Percentiles rank a stretch among this genome's conserved stretches.
Evolutionary conservation across 176 grass and related monocot genomes (phyloP).

Genomic region (Hordeum vulgare): MorexV3_pseudomolecules_assembly NC_058522.1:370310629-370311128

Average conservation of each 20-base stretch:
- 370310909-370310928: not conserved
- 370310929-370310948: not conserved
- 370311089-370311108: not conserved
- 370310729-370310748: not conserved
- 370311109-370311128: not conserved
- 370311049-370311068: slow-evolving; percentile 49
- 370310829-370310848: not conserved
- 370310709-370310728: not conserved
- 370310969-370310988: slow-evolving; percentile 49
- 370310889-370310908: not conserved
- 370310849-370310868: too few relatives aligned
- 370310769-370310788: not conserved
- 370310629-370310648: not conserved
- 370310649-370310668: not conserved
- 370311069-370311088: slow-evolving; percentile 36
- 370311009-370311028: slow-evolving; percentile 48
- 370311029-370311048: slow-evolving; percentile 41
- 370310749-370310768: not conserved
- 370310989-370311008: slow-evolving; percentile 72
- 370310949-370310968: slow-evolving; percentile 42
- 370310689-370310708: not conserved
- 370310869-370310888: slow-evolving; percentile 2
- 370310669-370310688: not conserved
- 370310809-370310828: not conserved
- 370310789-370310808: not conserved